Evolutionary conservation across 2,329 filamentous ascomycete species (phyloP).

Genomic region (Raffaelea ambrosiae): DNA sequence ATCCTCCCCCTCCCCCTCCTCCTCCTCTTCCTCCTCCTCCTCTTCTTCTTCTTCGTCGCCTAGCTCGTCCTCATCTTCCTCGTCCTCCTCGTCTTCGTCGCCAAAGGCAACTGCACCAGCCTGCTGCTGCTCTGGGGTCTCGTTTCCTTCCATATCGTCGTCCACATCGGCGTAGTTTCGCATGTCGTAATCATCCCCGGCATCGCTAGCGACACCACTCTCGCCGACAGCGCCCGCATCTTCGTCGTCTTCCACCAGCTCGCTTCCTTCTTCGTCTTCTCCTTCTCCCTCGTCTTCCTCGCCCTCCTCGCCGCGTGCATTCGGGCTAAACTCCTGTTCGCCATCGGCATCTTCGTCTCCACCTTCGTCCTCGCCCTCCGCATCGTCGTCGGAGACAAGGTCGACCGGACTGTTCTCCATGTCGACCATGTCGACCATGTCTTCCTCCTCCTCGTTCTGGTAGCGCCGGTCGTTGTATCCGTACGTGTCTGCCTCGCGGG

Average conservation of each 20-base stretch:
- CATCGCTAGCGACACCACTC: conserved; percentile 7
- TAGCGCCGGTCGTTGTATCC: conserved; percentile 16
- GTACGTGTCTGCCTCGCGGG: conserved; percentile 15
- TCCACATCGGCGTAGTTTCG: conserved; percentile 22
- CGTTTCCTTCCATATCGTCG: conserved; percentile 16
- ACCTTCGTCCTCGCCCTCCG: conserved; percentile 14
- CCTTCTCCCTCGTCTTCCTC: conserved; percentile 8
- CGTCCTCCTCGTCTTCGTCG: conserved; percentile 12
- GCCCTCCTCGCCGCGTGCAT: conserved; percentile 16
- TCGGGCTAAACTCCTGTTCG: conserved; percentile 14
- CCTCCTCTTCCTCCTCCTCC: background rate
- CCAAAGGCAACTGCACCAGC: conserved; percentile 8
- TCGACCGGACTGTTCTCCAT: conserved; percentile 4
- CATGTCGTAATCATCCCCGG: conserved; percentile 21
- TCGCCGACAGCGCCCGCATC: conserved; percentile 12
- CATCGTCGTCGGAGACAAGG: background rate
- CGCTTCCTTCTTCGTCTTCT: conserved; percentile 10
- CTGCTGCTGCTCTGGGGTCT: background rate
- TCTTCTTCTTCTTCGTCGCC: background rate
- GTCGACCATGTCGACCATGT: conserved; percentile 16
- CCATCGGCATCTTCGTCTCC: conserved; percentile 24
- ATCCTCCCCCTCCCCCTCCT: background rate
- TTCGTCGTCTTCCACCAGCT: conserved; percentile 14
- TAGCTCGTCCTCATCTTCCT: conserved; percentile 9
- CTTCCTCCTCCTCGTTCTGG: conserved; percentile 20